Conservation (phyloP, 2,329 filamentous ascomycete genomes). For the Blumeria hordei region DNA sequence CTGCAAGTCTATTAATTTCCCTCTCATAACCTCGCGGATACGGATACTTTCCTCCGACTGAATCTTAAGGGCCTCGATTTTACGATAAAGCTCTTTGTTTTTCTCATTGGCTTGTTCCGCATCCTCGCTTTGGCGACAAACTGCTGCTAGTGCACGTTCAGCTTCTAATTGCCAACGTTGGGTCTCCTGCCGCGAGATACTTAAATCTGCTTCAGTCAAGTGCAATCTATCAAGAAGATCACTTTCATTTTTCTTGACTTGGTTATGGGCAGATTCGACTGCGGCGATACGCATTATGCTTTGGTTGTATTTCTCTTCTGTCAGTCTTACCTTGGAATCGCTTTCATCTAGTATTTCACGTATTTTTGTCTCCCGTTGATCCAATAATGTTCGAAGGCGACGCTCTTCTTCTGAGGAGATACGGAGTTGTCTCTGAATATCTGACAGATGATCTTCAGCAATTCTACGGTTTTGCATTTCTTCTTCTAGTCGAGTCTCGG, state of each 20-base stretch:
- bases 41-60: constrained; percentile 73
- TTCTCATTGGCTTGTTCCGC: constrained; percentile 29
- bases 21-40: constrained; percentile 60
- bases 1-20: constrained; percentile 66
- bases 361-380: constrained; percentile 43
- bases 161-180: constrained; percentile 37
- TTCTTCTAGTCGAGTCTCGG: constrained; percentile 37
- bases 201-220: constrained; percentile 28
- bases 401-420: constrained; percentile 49
- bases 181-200: constrained; percentile 29
- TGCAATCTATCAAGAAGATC: constrained; percentile 32
- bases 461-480: constrained; percentile 38
- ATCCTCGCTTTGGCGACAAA: constrained; percentile 35
- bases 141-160: constrained; percentile 36
- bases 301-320: constrained; percentile 31
- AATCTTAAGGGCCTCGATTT: constrained; percentile 46
- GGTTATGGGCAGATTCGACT: constrained; percentile 41
- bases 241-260: constrained; percentile 26
- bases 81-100: constrained; percentile 51
- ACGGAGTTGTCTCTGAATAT: constrained; percentile 45
- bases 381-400: constrained; percentile 38
- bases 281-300: constrained; percentile 36
- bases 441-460: constrained; percentile 47
- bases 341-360: constrained; percentile 45
- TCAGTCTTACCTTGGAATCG: constrained; percentile 36